A percentile compares a stretch with the other conserved stretches of the same genome.
phyloP scores from a whole-genome alignment of 805 yeast genomes.

The Metschnikowia sp. region DNA sequence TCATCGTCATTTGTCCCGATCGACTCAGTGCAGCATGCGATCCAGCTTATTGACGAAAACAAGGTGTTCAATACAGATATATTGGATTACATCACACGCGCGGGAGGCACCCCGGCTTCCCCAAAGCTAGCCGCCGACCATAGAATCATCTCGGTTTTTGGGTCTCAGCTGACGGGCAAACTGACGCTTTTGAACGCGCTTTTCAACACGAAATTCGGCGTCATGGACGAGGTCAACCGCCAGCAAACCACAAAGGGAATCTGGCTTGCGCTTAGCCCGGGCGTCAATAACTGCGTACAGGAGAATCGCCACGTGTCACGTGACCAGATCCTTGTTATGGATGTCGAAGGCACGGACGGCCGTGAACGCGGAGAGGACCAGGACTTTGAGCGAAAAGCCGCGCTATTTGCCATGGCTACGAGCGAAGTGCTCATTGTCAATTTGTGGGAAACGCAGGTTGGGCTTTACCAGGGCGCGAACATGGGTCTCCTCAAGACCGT shows the following conservation, averaged over 20 bases:
- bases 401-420: slow-evolving; percentile 89
- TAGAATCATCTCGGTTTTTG: slow-evolving; percentile 93
- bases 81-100: slow-evolving; percentile 19
- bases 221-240: slow-evolving; percentile 83
- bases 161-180: slow-evolving; percentile 96
- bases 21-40: slow-evolving; percentile 37
- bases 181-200: slow-evolving; percentile 84
- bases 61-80: slow-evolving; percentile 46
- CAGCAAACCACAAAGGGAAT: slow-evolving; percentile 72
- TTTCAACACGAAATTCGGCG: slow-evolving; percentile 80
- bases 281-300: slow-evolving; percentile 17
- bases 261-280: slow-evolving; percentile 42
- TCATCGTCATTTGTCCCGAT: slow-evolving; percentile 41
- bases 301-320: slow-evolving; percentile 4
- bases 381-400: slow-evolving; percentile 96
- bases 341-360: slow-evolving; percentile 99
- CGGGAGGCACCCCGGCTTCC: not conserved
- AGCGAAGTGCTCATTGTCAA: slow-evolving; percentile 88
- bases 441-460: slow-evolving; percentile 97
- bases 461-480: slow-evolving; percentile 95
- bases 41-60: slow-evolving; percentile 62
- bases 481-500: slow-evolving; percentile 95
- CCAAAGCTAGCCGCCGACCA: slow-evolving; percentile 47
- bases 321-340: slow-evolving; percentile 70
- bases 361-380: slow-evolving; percentile 98